Evolutionary conservation across 2,329 filamentous ascomycete species (phyloP).

Genomic region (Raffaelea albimanens): DNA sequence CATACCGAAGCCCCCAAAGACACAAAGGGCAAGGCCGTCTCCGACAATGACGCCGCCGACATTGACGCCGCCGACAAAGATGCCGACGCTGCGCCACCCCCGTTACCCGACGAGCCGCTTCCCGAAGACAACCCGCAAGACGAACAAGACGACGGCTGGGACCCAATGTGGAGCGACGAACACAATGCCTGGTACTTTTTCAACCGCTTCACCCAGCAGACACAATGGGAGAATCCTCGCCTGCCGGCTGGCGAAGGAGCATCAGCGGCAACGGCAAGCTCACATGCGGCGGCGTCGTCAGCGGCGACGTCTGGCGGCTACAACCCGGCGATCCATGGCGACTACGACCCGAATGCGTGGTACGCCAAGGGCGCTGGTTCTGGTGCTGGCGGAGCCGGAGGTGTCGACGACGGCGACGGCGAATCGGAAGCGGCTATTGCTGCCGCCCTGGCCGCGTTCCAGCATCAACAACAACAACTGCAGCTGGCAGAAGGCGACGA

Average conservation of each 20-base stretch:
- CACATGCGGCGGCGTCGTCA: constrained; percentile 19
- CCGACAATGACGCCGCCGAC: neutral
- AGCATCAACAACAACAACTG: too few relatives aligned
- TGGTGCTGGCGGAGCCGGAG: constrained; percentile 16
- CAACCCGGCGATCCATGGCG: constrained; percentile 90
- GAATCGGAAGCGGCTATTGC: too few relatives aligned
- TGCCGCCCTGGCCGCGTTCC: too few relatives aligned
- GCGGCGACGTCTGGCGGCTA: constrained; percentile 53
- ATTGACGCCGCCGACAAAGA: neutral
- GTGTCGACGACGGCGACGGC: constrained; percentile 11
- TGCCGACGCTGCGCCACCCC: constrained; percentile 18
- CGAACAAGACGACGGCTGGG: constrained; percentile 74
- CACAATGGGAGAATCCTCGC: constrained; percentile 81
- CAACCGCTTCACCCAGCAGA: constrained; percentile 65
- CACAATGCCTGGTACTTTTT: constrained; percentile 70
- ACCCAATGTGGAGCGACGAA: constrained; percentile 62
- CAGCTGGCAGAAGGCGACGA: neutral
- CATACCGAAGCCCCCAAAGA: neutral
- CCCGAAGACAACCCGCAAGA: constrained; percentile 30
- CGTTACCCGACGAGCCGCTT: constrained; percentile 29
- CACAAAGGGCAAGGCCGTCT: neutral
- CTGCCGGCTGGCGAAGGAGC: constrained; percentile 34
- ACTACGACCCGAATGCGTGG: constrained; percentile 92
- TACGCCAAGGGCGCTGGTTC: constrained; percentile 55
- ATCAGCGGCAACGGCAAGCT: constrained; percentile 17